Evolutionary conservation across 768 basidiomycete genomes (phyloP).

Genomic region (Termitomyces sp.): DNA sequence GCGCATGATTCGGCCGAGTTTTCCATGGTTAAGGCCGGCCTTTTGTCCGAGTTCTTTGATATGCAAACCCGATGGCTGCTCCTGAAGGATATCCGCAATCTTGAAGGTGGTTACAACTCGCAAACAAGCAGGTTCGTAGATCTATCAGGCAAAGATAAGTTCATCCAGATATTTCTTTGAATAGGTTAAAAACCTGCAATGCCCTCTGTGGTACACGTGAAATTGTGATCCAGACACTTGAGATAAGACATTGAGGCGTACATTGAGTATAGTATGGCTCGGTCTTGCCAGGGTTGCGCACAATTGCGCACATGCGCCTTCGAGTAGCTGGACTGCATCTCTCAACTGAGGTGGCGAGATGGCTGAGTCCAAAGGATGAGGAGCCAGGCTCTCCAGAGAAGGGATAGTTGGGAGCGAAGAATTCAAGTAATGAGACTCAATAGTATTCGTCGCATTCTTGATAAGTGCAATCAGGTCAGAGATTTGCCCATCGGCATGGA

Average conservation of each 20-base stretch:
- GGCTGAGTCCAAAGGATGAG: neutral
- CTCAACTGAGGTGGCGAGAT: neutral
- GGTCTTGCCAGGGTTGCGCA: neutral
- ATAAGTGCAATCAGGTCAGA: neutral
- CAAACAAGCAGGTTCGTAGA: neutral
- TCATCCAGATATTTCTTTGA: too few species aligned
- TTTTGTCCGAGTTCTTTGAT: neutral
- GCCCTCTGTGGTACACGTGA: neutral
- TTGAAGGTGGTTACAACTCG: neutral
- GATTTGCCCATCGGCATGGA: neutral
- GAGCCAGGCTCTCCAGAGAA: neutral
- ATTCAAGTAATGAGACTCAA: too few species aligned
- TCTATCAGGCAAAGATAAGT: neutral
- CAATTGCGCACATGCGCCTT: too few species aligned
- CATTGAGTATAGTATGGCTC: neutral
- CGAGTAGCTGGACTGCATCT: neutral
- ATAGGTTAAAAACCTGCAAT: neutral
- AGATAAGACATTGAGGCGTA: neutral
- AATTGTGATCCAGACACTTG: too few species aligned
- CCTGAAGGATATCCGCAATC: neutral
- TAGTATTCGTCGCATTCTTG: too few species aligned
- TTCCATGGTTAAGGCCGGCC: neutral
- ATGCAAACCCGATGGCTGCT: too few species aligned
- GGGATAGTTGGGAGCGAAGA: too few species aligned
- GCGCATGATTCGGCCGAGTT: neutral